A percentile compares a stretch with the other conserved stretches of the same genome.
Conservation (phyloP, 164 flowering plant species). For the Dillenia turbinata region DNA sequence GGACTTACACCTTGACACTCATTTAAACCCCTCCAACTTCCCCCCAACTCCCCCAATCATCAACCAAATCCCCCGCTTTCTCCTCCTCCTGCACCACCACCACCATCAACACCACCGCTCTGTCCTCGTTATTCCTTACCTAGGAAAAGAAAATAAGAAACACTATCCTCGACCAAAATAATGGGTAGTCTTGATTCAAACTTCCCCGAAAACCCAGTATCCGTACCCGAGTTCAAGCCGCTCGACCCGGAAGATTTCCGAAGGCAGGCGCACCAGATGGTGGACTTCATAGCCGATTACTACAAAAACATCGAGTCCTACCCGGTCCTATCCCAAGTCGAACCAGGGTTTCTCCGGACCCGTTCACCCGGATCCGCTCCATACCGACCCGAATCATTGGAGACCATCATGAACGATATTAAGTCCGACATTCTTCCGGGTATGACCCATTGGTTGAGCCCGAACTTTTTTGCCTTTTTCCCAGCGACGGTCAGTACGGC, state of each 20-base stretch:
- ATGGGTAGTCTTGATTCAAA: conserved; percentile 36
- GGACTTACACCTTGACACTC: no score
- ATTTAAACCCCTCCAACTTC: no score
- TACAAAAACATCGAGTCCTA: conserved; percentile 38
- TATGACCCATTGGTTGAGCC: conserved; percentile 61
- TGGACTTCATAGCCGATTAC: conserved; percentile 59
- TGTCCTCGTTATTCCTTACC: no score
- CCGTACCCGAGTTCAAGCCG: conserved; percentile 25
- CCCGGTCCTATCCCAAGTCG: conserved; percentile 46
- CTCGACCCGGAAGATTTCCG: conserved; percentile 49
- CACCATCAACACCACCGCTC: no score
- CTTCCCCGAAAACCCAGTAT: neutral
- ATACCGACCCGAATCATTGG: conserved; percentile 31
- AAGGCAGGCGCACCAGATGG: conserved; percentile 39
- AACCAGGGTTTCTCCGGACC: conserved; percentile 38
- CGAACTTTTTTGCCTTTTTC: conserved; percentile 62
- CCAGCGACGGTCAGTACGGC: conserved; percentile 55
- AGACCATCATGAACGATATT: conserved; percentile 36
- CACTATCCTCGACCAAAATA: no score
- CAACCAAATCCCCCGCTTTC: no score
- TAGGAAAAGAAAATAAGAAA: no score
- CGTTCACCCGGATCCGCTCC: conserved; percentile 34
- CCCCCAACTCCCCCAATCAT: no score
- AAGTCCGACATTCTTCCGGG: conserved; percentile 37
- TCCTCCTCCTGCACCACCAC: no score